phyloP scores from a whole-genome alignment of 2,329 filamentous ascomycete genomes.

The Reticulascus tulasneorum region DNA sequence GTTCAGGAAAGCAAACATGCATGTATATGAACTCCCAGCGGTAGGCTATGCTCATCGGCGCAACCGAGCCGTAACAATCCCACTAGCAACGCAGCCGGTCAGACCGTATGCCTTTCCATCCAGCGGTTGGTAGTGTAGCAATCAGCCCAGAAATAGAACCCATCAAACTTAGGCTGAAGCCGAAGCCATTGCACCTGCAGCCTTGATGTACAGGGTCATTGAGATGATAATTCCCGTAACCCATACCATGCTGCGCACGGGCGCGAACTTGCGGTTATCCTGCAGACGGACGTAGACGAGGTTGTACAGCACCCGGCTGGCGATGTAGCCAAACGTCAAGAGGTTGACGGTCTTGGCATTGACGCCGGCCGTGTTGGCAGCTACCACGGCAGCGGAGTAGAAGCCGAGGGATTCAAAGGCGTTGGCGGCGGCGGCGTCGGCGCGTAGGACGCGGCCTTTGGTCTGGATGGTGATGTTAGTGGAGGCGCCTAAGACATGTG shows the following conservation, averaged over 20 bases:
- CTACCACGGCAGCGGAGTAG: slow-evolving; percentile 38
- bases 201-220: slow-evolving; percentile 36
- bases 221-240: slow-evolving; percentile 26
- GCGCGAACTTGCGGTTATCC: slow-evolving; percentile 32
- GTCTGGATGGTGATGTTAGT: slow-evolving; percentile 29
- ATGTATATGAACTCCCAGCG: too few species aligned
- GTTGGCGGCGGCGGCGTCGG: slow-evolving; percentile 45
- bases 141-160: too few species aligned
- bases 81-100: too few species aligned
- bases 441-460: slow-evolving; percentile 51
- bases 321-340: slow-evolving; percentile 35
- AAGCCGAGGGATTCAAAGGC: slow-evolving; percentile 40
- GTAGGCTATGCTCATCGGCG: too few species aligned
- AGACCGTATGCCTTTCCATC: too few species aligned
- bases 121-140: too few species aligned
- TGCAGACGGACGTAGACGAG: slow-evolving; percentile 39
- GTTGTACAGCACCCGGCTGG: slow-evolving; percentile 35
- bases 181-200: slow-evolving; percentile 28
- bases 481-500: background rate
- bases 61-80: too few species aligned
- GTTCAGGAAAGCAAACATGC: too few species aligned
- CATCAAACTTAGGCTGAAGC: too few species aligned
- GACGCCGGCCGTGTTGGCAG: slow-evolving; percentile 41
- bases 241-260: slow-evolving; percentile 36
- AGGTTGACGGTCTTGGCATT: slow-evolving; percentile 32